Evolutionary conservation across 257 asterid genomes (phyloP), one percentile per base, ranked within the genome.

Genomic region (Solanum commersonii): DNA sequence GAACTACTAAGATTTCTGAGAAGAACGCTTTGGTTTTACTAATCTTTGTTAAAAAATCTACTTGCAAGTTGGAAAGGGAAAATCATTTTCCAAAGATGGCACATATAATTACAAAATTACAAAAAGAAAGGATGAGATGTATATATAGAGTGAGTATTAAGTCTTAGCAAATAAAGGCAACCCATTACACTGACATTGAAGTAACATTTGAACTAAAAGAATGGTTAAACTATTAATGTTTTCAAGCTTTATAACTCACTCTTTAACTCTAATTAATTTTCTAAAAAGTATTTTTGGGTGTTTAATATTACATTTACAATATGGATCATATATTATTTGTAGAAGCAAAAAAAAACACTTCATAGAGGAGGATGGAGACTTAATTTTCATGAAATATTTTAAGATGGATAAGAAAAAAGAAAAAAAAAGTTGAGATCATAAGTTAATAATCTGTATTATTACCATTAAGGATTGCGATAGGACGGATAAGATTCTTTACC

Each of bases 131-230:
- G 95, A 91, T 92, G 92, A 83, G 83, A 72, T 73, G 87, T 92
- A 29, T 72, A 33, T 72, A 33, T 74, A 29, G 91, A 93, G 92
- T 93, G 87, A 92, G 90, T 78, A 79, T 74, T 86, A 93, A 92
- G 95, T 29, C 27, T 81, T 81, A 27, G 68, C 37, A 5, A 83
- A 88, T 93, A 76, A 34, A 70, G 44, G 46, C 89, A 91, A 68
- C 87, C 91, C 89, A 68, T 85, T 83, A 82, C 86, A 88, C 46
- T 83, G 70, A 60, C 90, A 68, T 7, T 92, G 91, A 92, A 88
- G 89, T 91, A 82, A 93, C 95, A 88, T 90, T 90, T 87, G 93
- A 90, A 92, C 95, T 92, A 90, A 89, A 76, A 63, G 11, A 59
- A 78, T 63, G 34, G 44, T 34, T 74, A 35, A 78, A 74, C 38